A percentile compares a stretch with the other conserved stretches of the same genome.
These are phyloP conservation scores for Cryptococcus neoformans DNA, from an alignment of 1,284 basidiomycete genomes.

Conservation along the genomic window DNA sequence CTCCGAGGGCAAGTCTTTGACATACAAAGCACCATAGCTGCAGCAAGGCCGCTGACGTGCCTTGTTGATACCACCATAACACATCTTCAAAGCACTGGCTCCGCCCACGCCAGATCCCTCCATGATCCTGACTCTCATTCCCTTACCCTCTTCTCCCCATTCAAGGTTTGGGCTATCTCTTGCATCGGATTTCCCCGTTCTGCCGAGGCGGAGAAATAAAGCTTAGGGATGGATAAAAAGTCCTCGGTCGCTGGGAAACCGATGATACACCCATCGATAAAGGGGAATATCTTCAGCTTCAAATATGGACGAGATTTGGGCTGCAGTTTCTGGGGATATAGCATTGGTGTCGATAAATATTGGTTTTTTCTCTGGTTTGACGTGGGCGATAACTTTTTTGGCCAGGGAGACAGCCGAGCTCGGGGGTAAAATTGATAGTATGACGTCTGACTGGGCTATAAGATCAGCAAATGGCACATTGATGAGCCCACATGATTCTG, in stretches of 20 bases:
- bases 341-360: constrained; percentile 24
- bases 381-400: background rate
- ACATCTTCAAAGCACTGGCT: constrained; percentile 24
- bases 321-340: constrained; percentile 11
- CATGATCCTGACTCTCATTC: constrained; percentile 6
- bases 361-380: background rate
- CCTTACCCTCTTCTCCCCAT: constrained; percentile 8
- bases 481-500: constrained; percentile 4
- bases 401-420: constrained; percentile 14
- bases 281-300: constrained; percentile 1
- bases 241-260: constrained; percentile 10
- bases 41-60: constrained; percentile 11
- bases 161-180: background rate
- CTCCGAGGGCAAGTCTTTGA: background rate
- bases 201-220: constrained; percentile 11
- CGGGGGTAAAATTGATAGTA: constrained; percentile 20
- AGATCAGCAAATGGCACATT: constrained; percentile 7
- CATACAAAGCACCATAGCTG: constrained; percentile 15
- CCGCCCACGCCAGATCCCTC: constrained; percentile 15
- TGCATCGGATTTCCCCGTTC: background rate
- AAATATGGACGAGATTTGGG: constrained; percentile 5
- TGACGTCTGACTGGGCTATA: constrained; percentile 11
- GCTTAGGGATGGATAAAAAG: constrained; percentile 6
- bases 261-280: constrained; percentile 19
- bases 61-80: constrained; percentile 20